Base-by-base conservation (phyloP, 164 flowering plant genomes). In the Berberis thunbergii region DNA sequence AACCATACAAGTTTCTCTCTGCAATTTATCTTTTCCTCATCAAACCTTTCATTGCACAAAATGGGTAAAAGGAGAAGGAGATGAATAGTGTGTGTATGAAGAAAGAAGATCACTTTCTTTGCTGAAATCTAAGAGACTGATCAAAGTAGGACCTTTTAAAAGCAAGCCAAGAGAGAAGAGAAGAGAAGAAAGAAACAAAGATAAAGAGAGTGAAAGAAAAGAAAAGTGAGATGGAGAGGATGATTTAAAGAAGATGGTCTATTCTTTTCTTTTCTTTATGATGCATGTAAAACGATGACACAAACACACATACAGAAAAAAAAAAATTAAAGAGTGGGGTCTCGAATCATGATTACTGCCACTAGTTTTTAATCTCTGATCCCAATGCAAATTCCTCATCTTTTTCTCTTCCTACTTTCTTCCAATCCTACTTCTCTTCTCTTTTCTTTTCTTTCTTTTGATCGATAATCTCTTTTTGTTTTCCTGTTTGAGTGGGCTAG, bases 211-310 rank as follows among this genome's bases (percentile, higher is more conserved):
- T 26, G 26, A 26, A 26, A 26, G 26, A 26, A 26, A 26, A 12
- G 13, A 52, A 52, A 26, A 52, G 13, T 52, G 55, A 59, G 61
- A 59, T 6, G 41, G 59, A 6, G 3, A 1, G 59, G 40, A 26
- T 5, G 59, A 56, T 56, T 5, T 1, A 56, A 62, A 50, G 41
- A 48, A 40, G 60, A 57, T 57, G 12, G 8, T 7, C 6, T n/a
- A 38, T 4, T 5, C 43, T 41, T 57, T 57, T 6, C 11, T 42
- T 57, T 39, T 57, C 11, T 39, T 4, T 49, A n/a, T 26, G 54
- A 45, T 70, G 64, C 70, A 72, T 71, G 78, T 73, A 75, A 68
- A 70, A 68, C 67, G 41, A 63, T 64, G 70, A 54, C 65, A 74
- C 60, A 57, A 59, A 39, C 43, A 44, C 60, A 42, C 13, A 58